These are phyloP conservation scores for Schoenoplectus tabernaemontani DNA, from an alignment of 202 grass and related monocot species.

Conservation along the genomic window DNA sequence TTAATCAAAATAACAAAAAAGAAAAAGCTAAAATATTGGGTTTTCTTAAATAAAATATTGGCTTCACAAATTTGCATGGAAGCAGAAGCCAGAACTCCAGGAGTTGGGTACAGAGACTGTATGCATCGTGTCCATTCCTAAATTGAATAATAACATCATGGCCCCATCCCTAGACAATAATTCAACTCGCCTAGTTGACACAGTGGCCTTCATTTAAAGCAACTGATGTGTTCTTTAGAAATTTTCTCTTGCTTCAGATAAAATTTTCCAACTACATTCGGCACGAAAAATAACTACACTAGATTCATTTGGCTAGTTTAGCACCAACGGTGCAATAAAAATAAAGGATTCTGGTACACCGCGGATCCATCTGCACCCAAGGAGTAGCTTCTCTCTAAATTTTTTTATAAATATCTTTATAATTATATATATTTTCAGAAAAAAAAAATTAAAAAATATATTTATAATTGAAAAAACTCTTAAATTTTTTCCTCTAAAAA, in stretches of 20 bases:
- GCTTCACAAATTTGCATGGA: neutral
- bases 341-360: neutral
- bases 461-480: no score
- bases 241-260: neutral
- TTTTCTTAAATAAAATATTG: neutral
- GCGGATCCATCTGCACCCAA: no score
- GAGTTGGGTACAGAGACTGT: neutral
- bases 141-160: neutral
- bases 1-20: no score
- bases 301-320: neutral
- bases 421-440: no score
- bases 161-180: neutral
- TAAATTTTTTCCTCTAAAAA: no score
- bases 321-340: neutral
- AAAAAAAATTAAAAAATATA: no score
- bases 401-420: no score
- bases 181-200: neutral
- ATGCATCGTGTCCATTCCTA: neutral
- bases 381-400: no score
- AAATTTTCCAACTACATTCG: neutral
- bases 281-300: neutral
- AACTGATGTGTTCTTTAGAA: neutral
- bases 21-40: no score
- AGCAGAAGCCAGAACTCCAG: no score
- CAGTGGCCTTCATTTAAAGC: neutral